phyloP scores from a whole-genome alignment of 805 yeast genomes.

The Candida piceae region DNA sequence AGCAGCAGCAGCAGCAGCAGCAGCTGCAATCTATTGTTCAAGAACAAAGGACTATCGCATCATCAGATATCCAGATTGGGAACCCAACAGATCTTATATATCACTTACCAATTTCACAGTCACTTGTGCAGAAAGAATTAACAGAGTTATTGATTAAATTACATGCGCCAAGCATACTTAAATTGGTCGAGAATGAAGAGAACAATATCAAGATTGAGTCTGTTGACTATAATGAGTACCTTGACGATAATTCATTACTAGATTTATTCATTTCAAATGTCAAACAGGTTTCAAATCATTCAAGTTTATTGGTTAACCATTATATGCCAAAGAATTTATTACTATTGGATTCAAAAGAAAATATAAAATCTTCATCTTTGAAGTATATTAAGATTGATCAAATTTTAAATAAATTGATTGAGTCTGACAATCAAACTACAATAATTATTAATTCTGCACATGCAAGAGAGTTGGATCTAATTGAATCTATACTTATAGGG shows the following conservation, averaged over 20 bases:
- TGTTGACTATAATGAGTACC: constrained; percentile 6
- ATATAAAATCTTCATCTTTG: constrained; percentile 49
- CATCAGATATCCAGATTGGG: neutral
- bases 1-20: no score
- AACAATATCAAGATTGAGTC: neutral
- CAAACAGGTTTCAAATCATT: constrained; percentile 54
- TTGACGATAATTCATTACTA: constrained; percentile 32
- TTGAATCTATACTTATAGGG: constrained; percentile 78
- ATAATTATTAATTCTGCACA: constrained; percentile 51
- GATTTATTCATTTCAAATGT: constrained; percentile 42
- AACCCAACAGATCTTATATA: constrained; percentile 18
- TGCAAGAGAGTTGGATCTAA: constrained; percentile 66
- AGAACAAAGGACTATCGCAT: neutral
- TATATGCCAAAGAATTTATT: constrained; percentile 68
- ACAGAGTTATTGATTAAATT: constrained; percentile 38
- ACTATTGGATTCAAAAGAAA: constrained; percentile 58
- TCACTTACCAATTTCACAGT: constrained; percentile 39
- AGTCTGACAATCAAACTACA: constrained; percentile 20
- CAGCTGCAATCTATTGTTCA: no score
- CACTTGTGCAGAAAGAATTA: constrained; percentile 40
- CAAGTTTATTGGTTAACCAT: constrained; percentile 69
- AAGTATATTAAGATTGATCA: constrained; percentile 53
- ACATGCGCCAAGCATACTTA: constrained; percentile 29
- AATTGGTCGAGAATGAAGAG: constrained; percentile 5
- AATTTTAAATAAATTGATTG: constrained; percentile 35